These are phyloP conservation scores for Kazachstania psychrophila DNA, from an alignment of 805 yeast genomes.

Conservation along the genomic window DNA sequence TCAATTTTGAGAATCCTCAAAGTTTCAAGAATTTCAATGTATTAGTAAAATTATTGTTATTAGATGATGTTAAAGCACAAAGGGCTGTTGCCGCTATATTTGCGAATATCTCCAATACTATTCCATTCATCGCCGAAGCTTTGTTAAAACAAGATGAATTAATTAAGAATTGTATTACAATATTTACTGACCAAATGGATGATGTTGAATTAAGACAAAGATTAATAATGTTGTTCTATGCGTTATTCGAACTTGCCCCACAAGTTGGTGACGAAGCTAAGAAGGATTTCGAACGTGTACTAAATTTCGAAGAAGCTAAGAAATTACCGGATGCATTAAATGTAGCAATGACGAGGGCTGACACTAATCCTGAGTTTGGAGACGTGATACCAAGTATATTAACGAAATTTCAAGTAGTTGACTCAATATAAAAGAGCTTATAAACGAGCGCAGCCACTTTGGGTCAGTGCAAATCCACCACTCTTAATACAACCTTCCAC, in stretches of 20 bases:
- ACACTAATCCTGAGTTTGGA: slow-evolving; percentile 12
- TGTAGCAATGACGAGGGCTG: slow-evolving; percentile 11
- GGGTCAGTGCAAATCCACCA: too few species aligned
- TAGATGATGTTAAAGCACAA: slow-evolving; percentile 36
- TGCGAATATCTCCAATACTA: slow-evolving; percentile 28
- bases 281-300: not conserved
- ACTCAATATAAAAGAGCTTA: not conserved
- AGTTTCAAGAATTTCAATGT: slow-evolving; percentile 35
- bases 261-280: slow-evolving; percentile 5
- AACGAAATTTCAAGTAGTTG: not conserved
- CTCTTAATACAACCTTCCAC: too few species aligned
- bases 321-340: slow-evolving; percentile 11
- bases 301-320: slow-evolving; percentile 1
- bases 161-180: slow-evolving; percentile 16
- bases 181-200: slow-evolving; percentile 22
- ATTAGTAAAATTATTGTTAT: slow-evolving; percentile 33
- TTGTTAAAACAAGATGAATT: slow-evolving; percentile 21
- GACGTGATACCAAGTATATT: slow-evolving; percentile 12
- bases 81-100: slow-evolving; percentile 33
- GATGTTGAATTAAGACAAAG: slow-evolving; percentile 29
- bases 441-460: too few species aligned
- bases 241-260: slow-evolving; percentile 19
- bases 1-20: slow-evolving; percentile 38
- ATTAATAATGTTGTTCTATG: slow-evolving; percentile 26
- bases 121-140: slow-evolving; percentile 31